phyloP scores from a whole-genome alignment of 2,329 filamentous ascomycete species.

The Clarireedia homoeocarpa region DNA sequence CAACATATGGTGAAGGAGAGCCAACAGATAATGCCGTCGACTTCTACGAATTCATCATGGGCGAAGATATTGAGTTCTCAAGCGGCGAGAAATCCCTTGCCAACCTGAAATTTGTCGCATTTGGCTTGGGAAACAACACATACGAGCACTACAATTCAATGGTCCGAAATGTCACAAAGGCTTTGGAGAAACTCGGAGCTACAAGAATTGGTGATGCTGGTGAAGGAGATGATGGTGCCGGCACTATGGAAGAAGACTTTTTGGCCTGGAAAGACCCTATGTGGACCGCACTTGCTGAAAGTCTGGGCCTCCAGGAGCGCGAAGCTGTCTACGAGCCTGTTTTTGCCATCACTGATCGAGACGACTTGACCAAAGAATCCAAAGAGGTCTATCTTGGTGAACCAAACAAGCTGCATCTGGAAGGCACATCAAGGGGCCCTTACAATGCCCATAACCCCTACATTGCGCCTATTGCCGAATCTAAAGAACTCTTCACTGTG shows the following conservation, averaged over 20 bases:
- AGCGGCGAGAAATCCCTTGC: conserved; percentile 64
- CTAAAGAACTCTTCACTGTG: conserved; percentile 81
- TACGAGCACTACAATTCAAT: conserved; percentile 99
- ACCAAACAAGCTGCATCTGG: conserved; percentile 91
- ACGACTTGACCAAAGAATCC: conserved; percentile 65
- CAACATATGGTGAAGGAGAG: conserved; percentile 96
- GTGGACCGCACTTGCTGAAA: conserved; percentile 78
- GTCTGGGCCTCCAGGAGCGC: conserved; percentile 87
- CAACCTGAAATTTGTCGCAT: conserved; percentile 87
- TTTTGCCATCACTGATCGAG: conserved; percentile 72
- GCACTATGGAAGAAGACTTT: conserved; percentile 99
- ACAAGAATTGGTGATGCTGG: conserved; percentile 79
- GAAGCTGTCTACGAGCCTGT: conserved; percentile 94
- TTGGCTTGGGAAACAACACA: conserved; percentile 97
- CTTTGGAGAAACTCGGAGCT: conserved; percentile 74
- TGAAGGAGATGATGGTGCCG: conserved; percentile 94
- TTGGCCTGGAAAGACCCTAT: conserved; percentile 98
- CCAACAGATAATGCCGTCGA: conserved; percentile 98
- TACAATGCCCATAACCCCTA: conserved; percentile 97
- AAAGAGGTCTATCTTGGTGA: conserved; percentile 88
- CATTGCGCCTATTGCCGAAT: conserved; percentile 87
- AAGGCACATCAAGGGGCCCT: conserved; percentile 74
- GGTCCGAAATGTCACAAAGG: conserved; percentile 85
- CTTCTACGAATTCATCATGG: conserved; percentile 92
- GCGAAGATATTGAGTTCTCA: conserved; percentile 75